A percentile compares a stretch with the other conserved stretches of the same genome.
phyloP scores from a whole-genome alignment of 257 asterid species.

The Solanum etuberosum region DNA sequence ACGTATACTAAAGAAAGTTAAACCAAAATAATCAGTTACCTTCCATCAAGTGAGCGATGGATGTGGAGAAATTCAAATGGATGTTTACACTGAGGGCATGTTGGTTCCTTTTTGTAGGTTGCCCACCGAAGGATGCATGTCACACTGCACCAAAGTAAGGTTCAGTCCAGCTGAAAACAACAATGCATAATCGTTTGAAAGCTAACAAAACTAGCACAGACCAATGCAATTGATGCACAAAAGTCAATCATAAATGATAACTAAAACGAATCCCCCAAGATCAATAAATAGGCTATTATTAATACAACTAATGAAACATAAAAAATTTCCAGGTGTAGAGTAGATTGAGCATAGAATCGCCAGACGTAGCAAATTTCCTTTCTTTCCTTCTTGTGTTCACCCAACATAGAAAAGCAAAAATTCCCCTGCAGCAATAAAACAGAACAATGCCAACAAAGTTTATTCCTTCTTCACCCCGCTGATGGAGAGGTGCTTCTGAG shows the following conservation, averaged over 20 bases:
- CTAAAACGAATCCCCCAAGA: neutral
- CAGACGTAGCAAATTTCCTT: neutral
- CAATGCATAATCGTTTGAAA: neutral
- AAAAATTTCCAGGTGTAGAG: neutral
- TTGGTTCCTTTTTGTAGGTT: constrained; percentile 62
- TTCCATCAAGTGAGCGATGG: constrained; percentile 92
- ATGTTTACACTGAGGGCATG: constrained; percentile 84
- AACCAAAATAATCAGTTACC: constrained; percentile 27
- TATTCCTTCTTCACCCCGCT: neutral
- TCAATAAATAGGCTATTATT: neutral
- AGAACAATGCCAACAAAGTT: neutral
- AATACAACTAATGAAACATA: neutral
- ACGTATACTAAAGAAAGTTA: neutral
- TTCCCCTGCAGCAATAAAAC: neutral
- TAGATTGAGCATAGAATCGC: neutral
- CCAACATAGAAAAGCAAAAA: neutral
- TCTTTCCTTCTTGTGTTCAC: neutral
- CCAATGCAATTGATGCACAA: neutral
- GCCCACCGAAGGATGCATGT: constrained; percentile 91
- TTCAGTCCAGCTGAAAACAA: neutral
- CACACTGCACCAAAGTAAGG: constrained; percentile 34
- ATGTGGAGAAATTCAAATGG: constrained; percentile 66
- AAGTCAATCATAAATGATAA: neutral
- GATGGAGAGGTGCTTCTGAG: neutral
- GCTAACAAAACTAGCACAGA: neutral